Percentiles rank a stretch among this genome's conserved stretches.
Evolutionary conservation across 1,139 yeast species (phyloP).

Genomic region (Nakaseomyces delphensis): DNA sequence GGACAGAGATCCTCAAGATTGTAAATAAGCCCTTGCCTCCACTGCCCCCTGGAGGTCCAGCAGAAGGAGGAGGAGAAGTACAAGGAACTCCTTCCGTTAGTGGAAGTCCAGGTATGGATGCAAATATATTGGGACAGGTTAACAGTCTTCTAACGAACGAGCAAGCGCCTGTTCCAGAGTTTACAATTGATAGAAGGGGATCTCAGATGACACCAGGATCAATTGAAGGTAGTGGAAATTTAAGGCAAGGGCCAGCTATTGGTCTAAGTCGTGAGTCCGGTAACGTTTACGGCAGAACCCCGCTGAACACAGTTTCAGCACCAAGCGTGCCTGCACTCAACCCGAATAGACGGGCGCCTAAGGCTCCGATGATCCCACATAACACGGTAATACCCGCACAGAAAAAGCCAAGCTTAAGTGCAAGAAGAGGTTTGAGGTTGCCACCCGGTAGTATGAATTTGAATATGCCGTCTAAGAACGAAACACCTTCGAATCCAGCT

Average conservation of each 20-base stretch:
- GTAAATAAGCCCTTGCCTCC: conserved; percentile 30
- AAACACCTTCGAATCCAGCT: conserved; percentile 2
- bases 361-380: conserved; percentile 15
- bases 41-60: conserved; percentile 17
- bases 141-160: background rate
- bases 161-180: background rate
- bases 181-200: background rate
- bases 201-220: background rate
- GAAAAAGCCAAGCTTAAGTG: conserved; percentile 28
- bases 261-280: background rate
- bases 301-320: conserved; percentile 1
- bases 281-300: conserved; percentile 1
- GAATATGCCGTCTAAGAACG: conserved; percentile 18
- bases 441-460: conserved; percentile 31
- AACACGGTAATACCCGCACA: conserved; percentile 8
- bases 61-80: too few relatives aligned
- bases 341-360: conserved; percentile 25
- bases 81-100: background rate
- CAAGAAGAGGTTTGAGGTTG: conserved; percentile 31
- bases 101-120: background rate
- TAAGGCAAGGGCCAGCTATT: background rate
- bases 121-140: background rate
- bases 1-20: conserved; percentile 19
- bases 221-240: background rate
- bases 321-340: conserved; percentile 11